Base-by-base conservation (phyloP, 768 basidiomycete genomes). In the Rhizopogon vesiculosus region DNA sequence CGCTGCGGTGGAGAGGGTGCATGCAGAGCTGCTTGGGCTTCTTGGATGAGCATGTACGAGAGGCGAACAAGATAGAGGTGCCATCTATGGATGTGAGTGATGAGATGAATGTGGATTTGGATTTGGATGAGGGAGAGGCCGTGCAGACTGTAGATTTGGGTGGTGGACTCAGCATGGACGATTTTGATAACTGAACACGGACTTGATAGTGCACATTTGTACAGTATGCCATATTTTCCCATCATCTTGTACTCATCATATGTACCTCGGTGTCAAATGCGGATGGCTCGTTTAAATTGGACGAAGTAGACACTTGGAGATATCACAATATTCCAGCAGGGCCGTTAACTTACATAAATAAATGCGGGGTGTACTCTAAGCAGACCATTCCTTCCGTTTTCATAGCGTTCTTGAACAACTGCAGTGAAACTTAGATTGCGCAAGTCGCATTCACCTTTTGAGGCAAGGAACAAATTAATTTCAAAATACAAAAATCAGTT, bases 1-100 rank as follows among this genome's bases (percentile, higher is more conserved):
- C 87, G 19, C 57, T 90, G 31, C 67, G 74, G 51, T 91, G 89
- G 87, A 72, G 86, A 29, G 88, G 89, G 1, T 91, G 89, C 66
- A 64, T 70, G n/a, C 60, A 56, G 48, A 82, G 82, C 0, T 91
- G 89, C 66, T 64, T 91, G 53, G 76, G 77, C 33, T 89, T 85
- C 62, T 67, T 91, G 61, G 77, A 75, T 10, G 42, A 57, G 10
- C 15, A 45, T 38, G 22, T 7, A 38, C 9, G 9, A 18, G 31
- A 50, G 18, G n/a, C n/a, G 1, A 33, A 18, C 9, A 22, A 46
- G 22, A 7, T 22, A 29, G 45, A 53, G 25, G 18, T 19, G n/a
- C 19, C 15, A 29, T 15, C 25, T 3, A 49, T 16, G 9, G 31
- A 49, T 50, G 3, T 9, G 28, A n/a, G 31, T 2, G 42, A 48